Conservation (phyloP, 2,329 filamentous ascomycete species). For the Penicillium sumatraense region DNA sequence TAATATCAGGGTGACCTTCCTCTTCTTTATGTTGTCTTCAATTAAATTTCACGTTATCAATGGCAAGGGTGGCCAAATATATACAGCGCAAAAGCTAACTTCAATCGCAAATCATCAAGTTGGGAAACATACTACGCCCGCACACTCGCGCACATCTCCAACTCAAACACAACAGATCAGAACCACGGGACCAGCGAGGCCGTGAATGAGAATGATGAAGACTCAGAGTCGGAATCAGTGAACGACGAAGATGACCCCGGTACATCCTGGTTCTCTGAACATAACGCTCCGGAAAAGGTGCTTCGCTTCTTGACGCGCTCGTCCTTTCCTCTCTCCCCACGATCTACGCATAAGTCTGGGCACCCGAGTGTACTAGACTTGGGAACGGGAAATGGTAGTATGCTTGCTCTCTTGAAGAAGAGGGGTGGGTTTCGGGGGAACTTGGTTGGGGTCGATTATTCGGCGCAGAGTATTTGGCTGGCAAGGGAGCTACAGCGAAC, state of each 20-base stretch:
- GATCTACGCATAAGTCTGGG: conserved; percentile 24
- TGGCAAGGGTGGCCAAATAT: not conserved
- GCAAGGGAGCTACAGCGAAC: conserved; percentile 65
- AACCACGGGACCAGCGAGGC: conserved; percentile 1
- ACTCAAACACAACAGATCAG: conserved; percentile 12
- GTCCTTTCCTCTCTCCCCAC: conserved; percentile 49
- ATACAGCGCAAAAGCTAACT: conserved; percentile 4
- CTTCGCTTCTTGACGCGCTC: conserved; percentile 66
- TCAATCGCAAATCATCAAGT: conserved; percentile 47
- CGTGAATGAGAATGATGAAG: conserved; percentile 66
- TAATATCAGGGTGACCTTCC: not conserved
- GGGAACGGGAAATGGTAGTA: conserved; percentile 90
- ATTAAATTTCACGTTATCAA: not conserved
- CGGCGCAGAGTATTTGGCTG: conserved; percentile 72
- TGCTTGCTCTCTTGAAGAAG: conserved; percentile 80
- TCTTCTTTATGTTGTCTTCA: not conserved
- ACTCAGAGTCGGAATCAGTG: conserved; percentile 70
- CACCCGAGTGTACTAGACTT: conserved; percentile 72
- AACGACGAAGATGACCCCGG: conserved; percentile 77
- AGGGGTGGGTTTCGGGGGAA: conserved; percentile 66
- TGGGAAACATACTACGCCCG: conserved; percentile 63
- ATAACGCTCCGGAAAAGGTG: conserved; percentile 81
- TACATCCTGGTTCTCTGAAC: conserved; percentile 96
- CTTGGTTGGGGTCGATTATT: conserved; percentile 91
- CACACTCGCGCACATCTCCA: conserved; percentile 45